Conservation (phyloP, 345 rosid genomes). For the Eutrema japonicum region DNA sequence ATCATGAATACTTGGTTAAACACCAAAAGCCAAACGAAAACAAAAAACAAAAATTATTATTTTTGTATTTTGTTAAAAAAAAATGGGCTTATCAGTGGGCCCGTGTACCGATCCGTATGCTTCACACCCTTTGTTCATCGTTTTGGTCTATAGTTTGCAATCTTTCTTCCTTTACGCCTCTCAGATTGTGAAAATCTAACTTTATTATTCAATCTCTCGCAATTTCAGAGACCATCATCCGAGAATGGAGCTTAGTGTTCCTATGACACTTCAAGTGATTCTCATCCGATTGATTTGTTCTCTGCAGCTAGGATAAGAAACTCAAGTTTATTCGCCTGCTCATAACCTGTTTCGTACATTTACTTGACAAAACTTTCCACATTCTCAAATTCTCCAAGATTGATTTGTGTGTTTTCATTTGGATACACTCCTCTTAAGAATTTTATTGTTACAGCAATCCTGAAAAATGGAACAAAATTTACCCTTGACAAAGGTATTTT, state of each 20-base stretch:
- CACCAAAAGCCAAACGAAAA: not conserved
- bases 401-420: not conserved
- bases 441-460: constrained; percentile 28
- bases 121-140: not conserved
- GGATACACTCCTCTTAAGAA: constrained; percentile 19
- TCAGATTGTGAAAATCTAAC: too few relatives aligned
- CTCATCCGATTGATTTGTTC: not conserved
- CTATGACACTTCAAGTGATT: not conserved
- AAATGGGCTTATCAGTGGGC: not conserved
- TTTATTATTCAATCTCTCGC: not conserved
- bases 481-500: constrained; percentile 16
- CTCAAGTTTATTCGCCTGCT: not conserved
- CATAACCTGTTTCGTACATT: not conserved
- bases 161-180: too few relatives aligned
- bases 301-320: not conserved
- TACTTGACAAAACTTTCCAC: too few relatives aligned
- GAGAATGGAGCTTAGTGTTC: not conserved
- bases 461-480: constrained; percentile 36
- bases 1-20: not conserved
- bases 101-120: not conserved
- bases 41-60: not conserved
- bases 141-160: not conserved
- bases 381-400: too few relatives aligned
- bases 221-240: not conserved
- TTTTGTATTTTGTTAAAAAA: too few relatives aligned